Conservation (phyloP, 148 eudicot genomes). For the Rhododendron ovatum region DNA sequence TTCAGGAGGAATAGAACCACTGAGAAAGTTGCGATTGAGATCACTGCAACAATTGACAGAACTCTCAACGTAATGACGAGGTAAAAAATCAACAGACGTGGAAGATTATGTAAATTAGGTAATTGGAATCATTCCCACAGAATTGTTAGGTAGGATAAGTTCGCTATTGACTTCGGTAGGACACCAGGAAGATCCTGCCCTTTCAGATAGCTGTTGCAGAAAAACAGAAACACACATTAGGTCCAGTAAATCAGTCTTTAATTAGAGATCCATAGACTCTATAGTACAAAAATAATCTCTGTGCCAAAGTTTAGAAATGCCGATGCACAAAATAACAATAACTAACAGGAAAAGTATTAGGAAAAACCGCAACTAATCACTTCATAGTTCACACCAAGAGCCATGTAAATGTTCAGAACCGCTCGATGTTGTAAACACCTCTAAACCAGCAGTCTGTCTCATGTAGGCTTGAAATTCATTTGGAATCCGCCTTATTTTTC, state of each 20-base stretch:
- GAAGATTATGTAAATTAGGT: neutral
- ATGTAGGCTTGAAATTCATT: too few relatives aligned
- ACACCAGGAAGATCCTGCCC: slow-evolving; percentile 40
- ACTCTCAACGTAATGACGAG: neutral
- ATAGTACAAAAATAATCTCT: neutral
- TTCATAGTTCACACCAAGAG: neutral
- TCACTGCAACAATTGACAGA: slow-evolving; percentile 27
- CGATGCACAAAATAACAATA: neutral
- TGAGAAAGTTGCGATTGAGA: slow-evolving; percentile 35
- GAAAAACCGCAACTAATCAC: neutral
- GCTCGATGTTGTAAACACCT: neutral
- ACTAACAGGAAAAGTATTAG: neutral
- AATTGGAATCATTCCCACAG: slow-evolving; percentile 17
- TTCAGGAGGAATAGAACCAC: slow-evolving; percentile 43
- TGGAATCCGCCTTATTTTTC: too few relatives aligned
- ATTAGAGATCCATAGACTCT: neutral
- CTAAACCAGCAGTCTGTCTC: too few relatives aligned
- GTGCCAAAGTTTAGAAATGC: neutral
- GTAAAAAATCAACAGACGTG: neutral
- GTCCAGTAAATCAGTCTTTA: neutral
- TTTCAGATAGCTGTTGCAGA: slow-evolving; percentile 28
- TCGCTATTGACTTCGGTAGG: slow-evolving; percentile 32
- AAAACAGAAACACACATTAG: neutral
- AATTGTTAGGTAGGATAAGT: slow-evolving; percentile 19
- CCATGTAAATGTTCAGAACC: neutral